phyloP scores from a whole-genome alignment of 2,329 filamentous ascomycete genomes.

The Exophiala oligosperma region DNA sequence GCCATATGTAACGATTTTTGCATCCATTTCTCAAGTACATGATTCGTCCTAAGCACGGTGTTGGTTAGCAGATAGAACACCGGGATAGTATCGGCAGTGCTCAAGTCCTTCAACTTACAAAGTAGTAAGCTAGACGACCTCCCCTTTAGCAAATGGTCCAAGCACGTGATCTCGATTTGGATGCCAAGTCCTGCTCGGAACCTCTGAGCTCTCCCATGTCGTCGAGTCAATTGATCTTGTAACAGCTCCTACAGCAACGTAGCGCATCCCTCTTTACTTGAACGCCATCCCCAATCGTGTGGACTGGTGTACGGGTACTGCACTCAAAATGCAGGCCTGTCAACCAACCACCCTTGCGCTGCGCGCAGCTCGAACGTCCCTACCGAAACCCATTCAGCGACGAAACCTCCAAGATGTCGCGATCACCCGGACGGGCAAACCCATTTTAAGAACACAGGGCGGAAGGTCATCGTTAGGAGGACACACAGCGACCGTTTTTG shows the following conservation, averaged over 20 bases:
- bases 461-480: conserved; percentile 79
- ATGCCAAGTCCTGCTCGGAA: neutral
- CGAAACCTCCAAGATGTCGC: conserved; percentile 73
- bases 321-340: conserved; percentile 28
- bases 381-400: conserved; percentile 39
- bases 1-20: neutral
- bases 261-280: neutral
- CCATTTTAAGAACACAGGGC: conserved; percentile 83
- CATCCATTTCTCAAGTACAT: too few relatives aligned
- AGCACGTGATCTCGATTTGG: neutral
- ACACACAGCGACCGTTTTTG: conserved; percentile 96
- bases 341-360: conserved; percentile 43
- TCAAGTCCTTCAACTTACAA: too few relatives aligned
- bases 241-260: neutral
- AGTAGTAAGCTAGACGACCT: too few relatives aligned
- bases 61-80: too few relatives aligned
- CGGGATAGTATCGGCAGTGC: too few relatives aligned
- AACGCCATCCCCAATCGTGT: neutral
- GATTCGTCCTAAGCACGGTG: too few relatives aligned
- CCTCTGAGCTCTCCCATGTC: neutral
- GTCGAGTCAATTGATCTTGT: neutral
- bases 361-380: conserved; percentile 42
- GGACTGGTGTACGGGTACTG: conserved; percentile 16
- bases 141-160: too few relatives aligned
- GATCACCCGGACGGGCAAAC: conserved; percentile 95